These are phyloP conservation scores for Gossypium turneri DNA, from an alignment of 345 rosid genomes.

Conservation along the genomic window DNA sequence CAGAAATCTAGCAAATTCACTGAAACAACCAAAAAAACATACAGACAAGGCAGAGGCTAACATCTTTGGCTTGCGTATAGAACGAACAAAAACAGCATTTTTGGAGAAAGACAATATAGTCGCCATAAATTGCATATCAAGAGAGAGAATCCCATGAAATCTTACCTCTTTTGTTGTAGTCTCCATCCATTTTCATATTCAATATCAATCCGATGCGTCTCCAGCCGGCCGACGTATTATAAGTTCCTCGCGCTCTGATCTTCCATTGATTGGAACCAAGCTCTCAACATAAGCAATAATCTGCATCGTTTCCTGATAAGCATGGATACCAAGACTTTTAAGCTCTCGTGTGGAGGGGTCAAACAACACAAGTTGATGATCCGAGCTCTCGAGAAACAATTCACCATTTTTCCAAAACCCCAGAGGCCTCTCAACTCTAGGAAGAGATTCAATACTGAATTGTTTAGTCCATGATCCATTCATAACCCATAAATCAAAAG, in stretches of 20 bases:
- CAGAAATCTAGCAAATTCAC: too few species aligned
- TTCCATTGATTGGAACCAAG: conserved; percentile 9
- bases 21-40: too few species aligned
- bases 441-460: background rate
- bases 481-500: conserved; percentile 2
- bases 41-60: too few species aligned
- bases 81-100: background rate
- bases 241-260: background rate
- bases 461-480: conserved; percentile 7
- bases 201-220: background rate
- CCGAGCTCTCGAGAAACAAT: background rate
- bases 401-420: conserved; percentile 1
- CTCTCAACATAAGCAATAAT: background rate
- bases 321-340: conserved; percentile 4
- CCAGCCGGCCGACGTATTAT: background rate
- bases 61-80: too few species aligned
- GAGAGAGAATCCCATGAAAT: background rate
- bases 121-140: background rate
- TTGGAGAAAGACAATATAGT: background rate
- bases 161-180: background rate
- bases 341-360: background rate
- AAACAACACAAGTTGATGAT: background rate
- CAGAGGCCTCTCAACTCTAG: background rate
- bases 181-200: background rate
- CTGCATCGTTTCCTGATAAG: background rate